phyloP scores from a whole-genome alignment of 1,284 basidiomycete species.

The Porodaedalea pini region DNA sequence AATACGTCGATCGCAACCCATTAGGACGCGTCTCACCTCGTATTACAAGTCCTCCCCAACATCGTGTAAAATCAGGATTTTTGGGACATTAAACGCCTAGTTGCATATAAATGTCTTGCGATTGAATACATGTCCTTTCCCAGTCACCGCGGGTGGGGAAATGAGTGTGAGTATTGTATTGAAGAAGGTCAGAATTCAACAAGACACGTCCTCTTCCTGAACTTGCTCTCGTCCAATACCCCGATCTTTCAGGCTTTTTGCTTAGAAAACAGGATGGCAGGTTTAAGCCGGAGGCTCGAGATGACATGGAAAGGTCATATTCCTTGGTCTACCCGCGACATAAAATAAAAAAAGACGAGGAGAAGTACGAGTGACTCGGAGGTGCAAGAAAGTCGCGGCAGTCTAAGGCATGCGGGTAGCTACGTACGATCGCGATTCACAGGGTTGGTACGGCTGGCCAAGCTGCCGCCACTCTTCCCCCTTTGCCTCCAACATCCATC shows the following conservation, averaged over 20 bases:
- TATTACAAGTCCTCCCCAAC: not conserved
- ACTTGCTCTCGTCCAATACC: constrained; percentile 2
- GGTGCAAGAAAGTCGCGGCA: not conserved
- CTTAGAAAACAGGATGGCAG: not conserved
- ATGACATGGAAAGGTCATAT: not conserved
- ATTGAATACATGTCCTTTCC: not conserved
- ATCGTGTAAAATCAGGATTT: not conserved
- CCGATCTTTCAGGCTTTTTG: not conserved
- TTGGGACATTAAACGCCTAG: not conserved
- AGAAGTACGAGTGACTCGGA: not conserved
- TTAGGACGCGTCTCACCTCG: constrained; percentile 4
- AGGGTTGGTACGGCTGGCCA: constrained; percentile 1
- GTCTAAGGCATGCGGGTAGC: no score
- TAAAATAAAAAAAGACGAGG: not conserved
- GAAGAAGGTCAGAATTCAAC: not conserved
- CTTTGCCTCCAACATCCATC: constrained; percentile 10
- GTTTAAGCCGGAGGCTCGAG: not conserved
- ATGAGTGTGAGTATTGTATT: not conserved
- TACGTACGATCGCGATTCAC: constrained; percentile 7
- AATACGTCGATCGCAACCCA: not conserved
- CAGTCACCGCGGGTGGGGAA: not conserved
- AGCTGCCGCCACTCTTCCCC: constrained; percentile 15
- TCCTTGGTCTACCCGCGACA: not conserved
- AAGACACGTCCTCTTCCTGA: not conserved
- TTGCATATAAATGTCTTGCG: not conserved